phyloP scores from a whole-genome alignment of 2,329 filamentous ascomycete genomes.

The Westerdykella sp. region DNA sequence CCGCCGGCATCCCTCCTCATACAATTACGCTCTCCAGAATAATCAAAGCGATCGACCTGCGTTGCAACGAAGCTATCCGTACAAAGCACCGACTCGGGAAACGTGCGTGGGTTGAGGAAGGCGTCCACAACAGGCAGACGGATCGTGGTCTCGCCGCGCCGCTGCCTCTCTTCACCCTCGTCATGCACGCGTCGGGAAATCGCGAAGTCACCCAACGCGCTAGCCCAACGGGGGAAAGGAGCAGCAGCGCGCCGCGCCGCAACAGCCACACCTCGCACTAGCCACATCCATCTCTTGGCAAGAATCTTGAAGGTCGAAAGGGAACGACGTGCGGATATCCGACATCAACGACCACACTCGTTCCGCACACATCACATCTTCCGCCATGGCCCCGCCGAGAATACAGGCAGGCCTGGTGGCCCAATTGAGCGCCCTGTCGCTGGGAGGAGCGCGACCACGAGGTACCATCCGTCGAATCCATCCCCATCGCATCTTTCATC shows the following conservation, averaged over 20 bases:
- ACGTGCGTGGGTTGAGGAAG: background rate
- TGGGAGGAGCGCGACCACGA: constrained; percentile 19
- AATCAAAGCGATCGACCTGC: background rate
- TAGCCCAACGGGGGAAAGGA: constrained; percentile 5
- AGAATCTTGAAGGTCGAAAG: background rate
- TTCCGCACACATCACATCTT: background rate
- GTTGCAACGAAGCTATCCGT: background rate
- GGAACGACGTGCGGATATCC: background rate
- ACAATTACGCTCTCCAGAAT: background rate
- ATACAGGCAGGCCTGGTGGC: constrained; percentile 30
- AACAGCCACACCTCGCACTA: constrained; percentile 4
- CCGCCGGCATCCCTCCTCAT: constrained; percentile 60
- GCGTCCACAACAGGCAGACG: background rate
- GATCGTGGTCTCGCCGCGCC: too few relatives aligned
- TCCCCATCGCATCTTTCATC: background rate
- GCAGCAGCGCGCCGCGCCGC: constrained; percentile 10
- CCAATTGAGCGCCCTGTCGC: constrained; percentile 27
- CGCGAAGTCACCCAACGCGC: constrained; percentile 21
- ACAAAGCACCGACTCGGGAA: background rate
- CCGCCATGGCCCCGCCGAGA: constrained; percentile 39
- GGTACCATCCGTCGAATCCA: constrained; percentile 9
- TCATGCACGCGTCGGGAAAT: constrained; percentile 14
- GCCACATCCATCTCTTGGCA: constrained; percentile 11
- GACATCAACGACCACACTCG: background rate
- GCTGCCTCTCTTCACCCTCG: background rate